phyloP scores from a whole-genome alignment of 805 yeast genomes.

The Pichia pseudocactophila region DNA sequence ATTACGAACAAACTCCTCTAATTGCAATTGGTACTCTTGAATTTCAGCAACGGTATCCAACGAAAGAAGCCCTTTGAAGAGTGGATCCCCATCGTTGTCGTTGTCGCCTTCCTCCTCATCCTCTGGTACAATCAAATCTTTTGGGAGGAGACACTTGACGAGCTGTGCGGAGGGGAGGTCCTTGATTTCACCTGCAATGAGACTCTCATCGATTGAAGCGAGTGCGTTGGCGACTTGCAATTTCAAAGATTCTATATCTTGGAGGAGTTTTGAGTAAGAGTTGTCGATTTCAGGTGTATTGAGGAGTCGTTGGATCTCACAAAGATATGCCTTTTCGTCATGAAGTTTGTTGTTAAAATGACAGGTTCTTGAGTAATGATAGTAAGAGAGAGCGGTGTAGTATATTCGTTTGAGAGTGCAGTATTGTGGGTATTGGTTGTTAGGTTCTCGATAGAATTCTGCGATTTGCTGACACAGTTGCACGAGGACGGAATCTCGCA shows the following conservation, averaged over 20 bases:
- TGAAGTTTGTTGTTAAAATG: constrained; percentile 52
- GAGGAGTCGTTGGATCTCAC: constrained; percentile 33
- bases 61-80: constrained; percentile 64
- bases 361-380: constrained; percentile 46
- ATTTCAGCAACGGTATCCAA: constrained; percentile 55
- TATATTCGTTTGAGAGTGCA: constrained; percentile 51
- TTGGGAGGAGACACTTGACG: constrained; percentile 36
- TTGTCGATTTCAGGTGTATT: constrained; percentile 6
- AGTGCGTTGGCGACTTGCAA: constrained; percentile 37
- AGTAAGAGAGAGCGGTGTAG: constrained; percentile 64
- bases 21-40: constrained; percentile 47
- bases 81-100: background rate
- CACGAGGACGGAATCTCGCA: constrained; percentile 55
- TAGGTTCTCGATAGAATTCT: constrained; percentile 36
- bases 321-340: constrained; percentile 55
- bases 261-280: constrained; percentile 27
- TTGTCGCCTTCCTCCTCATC: constrained; percentile 19
- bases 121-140: constrained; percentile 23
- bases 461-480: constrained; percentile 58
- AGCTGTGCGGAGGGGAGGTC: constrained; percentile 42
- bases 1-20: constrained; percentile 16
- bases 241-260: constrained; percentile 45
- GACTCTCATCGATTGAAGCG: constrained; percentile 61
- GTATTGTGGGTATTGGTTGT: constrained; percentile 56
- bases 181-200: constrained; percentile 33